These are phyloP conservation scores for Pseudotulostoma volvatum DNA, from an alignment of 495 filamentous ascomycete species.

Conservation along the genomic window DNA sequence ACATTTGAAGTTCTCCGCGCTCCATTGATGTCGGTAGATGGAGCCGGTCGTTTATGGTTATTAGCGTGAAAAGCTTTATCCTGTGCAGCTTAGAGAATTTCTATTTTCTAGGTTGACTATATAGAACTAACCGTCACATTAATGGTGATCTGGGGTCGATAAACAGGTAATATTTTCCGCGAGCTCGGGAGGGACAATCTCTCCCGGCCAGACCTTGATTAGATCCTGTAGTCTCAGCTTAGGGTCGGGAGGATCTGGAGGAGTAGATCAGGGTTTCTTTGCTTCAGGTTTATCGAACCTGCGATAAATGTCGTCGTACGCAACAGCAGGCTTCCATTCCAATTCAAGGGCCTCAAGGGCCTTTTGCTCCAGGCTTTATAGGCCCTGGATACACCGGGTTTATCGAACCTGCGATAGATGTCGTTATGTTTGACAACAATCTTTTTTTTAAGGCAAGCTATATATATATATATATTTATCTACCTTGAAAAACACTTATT, in stretches of 20 bases:
- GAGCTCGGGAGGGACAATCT: too few relatives aligned
- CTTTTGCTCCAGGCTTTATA: too few relatives aligned
- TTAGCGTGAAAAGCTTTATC: background rate
- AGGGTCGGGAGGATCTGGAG: constrained; percentile 6
- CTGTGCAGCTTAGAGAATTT: constrained; percentile 4
- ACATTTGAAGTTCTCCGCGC: constrained; percentile 6
- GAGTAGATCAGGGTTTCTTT: constrained; percentile 5
- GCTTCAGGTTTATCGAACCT: too few relatives aligned
- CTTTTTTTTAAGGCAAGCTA: too few relatives aligned
- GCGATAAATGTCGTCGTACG: too few relatives aligned
- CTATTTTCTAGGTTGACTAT: background rate
- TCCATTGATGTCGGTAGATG: constrained; percentile 6
- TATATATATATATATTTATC: too few relatives aligned
- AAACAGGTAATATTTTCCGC: background rate
- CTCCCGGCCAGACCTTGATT: constrained; percentile 2
- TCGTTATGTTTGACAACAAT: too few relatives aligned
- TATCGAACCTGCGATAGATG: too few relatives aligned
- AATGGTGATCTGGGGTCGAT: background rate
- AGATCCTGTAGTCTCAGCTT: background rate
- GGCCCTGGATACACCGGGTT: too few relatives aligned
- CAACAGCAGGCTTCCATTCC: too few relatives aligned
- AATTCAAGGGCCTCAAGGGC: too few relatives aligned
- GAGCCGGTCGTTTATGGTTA: constrained; percentile 1
- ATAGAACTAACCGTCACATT: constrained; percentile 7
- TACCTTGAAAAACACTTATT: too few relatives aligned